phyloP scores from a whole-genome alignment of 75 land plant genomes.

The Sequoiadendron giganteum region DNA sequence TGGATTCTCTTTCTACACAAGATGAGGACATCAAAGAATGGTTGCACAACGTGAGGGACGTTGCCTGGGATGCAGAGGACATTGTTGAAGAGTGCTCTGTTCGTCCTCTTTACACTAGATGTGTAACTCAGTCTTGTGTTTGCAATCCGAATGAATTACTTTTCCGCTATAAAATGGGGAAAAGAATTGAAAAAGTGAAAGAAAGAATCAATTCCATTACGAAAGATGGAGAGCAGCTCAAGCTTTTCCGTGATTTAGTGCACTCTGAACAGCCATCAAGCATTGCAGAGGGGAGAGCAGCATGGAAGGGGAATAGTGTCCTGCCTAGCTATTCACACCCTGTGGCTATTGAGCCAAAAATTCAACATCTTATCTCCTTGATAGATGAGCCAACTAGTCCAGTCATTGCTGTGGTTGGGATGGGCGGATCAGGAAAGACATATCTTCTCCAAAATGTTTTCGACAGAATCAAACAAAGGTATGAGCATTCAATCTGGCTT shows the following conservation, averaged over 20 bases:
- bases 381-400: not conserved
- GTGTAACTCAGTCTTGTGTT: not conserved
- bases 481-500: not conserved
- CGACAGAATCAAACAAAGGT: not conserved
- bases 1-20: not conserved
- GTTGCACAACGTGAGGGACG: not conserved
- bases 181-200: not conserved
- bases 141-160: not conserved
- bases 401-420: not conserved
- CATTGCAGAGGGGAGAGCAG: not conserved
- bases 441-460: not conserved
- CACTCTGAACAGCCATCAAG: not conserved
- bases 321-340: not conserved
- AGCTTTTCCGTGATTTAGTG: not conserved
- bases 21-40: not conserved
- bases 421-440: not conserved
- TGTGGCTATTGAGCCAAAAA: not conserved
- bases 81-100: too few species aligned
- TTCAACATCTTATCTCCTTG: not conserved
- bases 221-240: not conserved
- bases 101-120: not conserved
- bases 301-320: not conserved
- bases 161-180: not conserved
- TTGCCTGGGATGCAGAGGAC: too few species aligned
- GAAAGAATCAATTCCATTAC: not conserved